These are phyloP conservation scores for Komagataella ulmi DNA, from an alignment of 805 yeast species.

Conservation along the genomic window DNA sequence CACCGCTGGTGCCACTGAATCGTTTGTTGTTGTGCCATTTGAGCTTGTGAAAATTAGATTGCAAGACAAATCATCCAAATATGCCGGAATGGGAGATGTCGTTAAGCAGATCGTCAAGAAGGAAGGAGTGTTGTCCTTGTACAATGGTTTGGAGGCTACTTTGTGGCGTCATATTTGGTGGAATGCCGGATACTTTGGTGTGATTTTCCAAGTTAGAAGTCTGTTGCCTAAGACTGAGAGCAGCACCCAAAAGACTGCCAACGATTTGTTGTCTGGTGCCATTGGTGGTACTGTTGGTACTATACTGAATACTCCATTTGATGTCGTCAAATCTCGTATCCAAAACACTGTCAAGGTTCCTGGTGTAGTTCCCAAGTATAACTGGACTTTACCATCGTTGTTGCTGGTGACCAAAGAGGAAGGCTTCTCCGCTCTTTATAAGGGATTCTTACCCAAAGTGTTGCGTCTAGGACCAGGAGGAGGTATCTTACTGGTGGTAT, in stretches of 20 bases:
- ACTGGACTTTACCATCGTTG: slow-evolving; percentile 83
- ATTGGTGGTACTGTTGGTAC: slow-evolving; percentile 98
- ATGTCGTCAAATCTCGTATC: slow-evolving; percentile 92
- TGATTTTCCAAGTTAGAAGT: slow-evolving; percentile 74
- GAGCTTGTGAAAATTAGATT: slow-evolving; percentile 91
- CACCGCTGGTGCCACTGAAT: slow-evolving; percentile 94
- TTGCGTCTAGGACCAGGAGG: slow-evolving; percentile 98
- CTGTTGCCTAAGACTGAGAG: slow-evolving; percentile 68
- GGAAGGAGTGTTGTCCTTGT: slow-evolving; percentile 75
- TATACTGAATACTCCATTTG: slow-evolving; percentile 90
- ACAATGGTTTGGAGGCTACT: slow-evolving; percentile 94
- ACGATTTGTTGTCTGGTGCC: slow-evolving; percentile 85
- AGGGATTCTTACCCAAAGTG: slow-evolving; percentile 95
- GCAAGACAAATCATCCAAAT: slow-evolving; percentile 77
- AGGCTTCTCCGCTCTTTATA: slow-evolving; percentile 83
- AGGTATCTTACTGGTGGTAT: slow-evolving; percentile 94
- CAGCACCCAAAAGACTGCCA: slow-evolving; percentile 62
- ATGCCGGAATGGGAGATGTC: slow-evolving; percentile 77
- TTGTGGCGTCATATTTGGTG: slow-evolving; percentile 93
- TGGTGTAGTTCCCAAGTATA: slow-evolving; percentile 77
- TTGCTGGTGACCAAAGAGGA: slow-evolving; percentile 72
- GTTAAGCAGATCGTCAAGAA: slow-evolving; percentile 53
- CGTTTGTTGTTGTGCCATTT: slow-evolving; percentile 95
- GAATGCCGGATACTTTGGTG: slow-evolving; percentile 98
- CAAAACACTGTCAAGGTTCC: slow-evolving; percentile 57